Evolutionary conservation across 2,329 filamentous ascomycete species (phyloP).

Genomic region (Cladosporium sp.): DNA sequence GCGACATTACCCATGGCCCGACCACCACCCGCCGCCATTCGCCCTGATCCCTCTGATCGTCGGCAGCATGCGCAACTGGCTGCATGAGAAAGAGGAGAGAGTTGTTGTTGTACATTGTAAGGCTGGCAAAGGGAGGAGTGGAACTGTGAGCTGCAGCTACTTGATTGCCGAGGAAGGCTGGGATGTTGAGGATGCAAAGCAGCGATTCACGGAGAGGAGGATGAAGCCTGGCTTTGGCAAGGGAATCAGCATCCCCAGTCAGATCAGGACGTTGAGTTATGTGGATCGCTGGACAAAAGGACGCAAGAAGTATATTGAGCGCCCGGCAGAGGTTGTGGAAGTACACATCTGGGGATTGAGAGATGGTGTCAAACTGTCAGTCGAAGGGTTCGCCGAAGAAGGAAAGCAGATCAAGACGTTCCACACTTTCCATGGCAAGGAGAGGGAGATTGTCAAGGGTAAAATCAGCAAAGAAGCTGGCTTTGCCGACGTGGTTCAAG

Average conservation of each 20-base stretch:
- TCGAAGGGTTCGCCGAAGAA: slow-evolving; percentile 84
- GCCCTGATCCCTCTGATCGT: slow-evolving; percentile 81
- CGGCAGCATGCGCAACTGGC: slow-evolving; percentile 88
- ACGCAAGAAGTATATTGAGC: slow-evolving; percentile 75
- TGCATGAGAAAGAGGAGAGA: slow-evolving; percentile 55
- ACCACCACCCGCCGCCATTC: slow-evolving; percentile 96
- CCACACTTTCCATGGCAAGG: slow-evolving; percentile 71
- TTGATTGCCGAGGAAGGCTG: slow-evolving; percentile 81
- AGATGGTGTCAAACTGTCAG: slow-evolving; percentile 79
- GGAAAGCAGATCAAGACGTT: slow-evolving; percentile 80
- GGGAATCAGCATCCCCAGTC: slow-evolving; percentile 89
- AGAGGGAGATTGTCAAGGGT: slow-evolving; percentile 65
- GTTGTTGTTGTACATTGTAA: slow-evolving; percentile 96
- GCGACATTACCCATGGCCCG: slow-evolving; percentile 91
- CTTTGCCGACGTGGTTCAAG: slow-evolving; percentile 43
- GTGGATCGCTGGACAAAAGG: slow-evolving; percentile 79
- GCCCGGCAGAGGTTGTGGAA: slow-evolving; percentile 78
- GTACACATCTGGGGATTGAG: slow-evolving; percentile 85
- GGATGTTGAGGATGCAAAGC: slow-evolving; percentile 59
- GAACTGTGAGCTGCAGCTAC: slow-evolving; percentile 82
- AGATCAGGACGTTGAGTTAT: slow-evolving; percentile 82
- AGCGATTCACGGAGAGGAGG: slow-evolving; percentile 71
- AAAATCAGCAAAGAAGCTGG: slow-evolving; percentile 39
- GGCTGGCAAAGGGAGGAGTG: slow-evolving; percentile 89
- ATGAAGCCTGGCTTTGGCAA: slow-evolving; percentile 88